These are phyloP conservation scores for Populus deltoides DNA, from an alignment of 345 rosid genomes.

Conservation along the genomic window DNA sequence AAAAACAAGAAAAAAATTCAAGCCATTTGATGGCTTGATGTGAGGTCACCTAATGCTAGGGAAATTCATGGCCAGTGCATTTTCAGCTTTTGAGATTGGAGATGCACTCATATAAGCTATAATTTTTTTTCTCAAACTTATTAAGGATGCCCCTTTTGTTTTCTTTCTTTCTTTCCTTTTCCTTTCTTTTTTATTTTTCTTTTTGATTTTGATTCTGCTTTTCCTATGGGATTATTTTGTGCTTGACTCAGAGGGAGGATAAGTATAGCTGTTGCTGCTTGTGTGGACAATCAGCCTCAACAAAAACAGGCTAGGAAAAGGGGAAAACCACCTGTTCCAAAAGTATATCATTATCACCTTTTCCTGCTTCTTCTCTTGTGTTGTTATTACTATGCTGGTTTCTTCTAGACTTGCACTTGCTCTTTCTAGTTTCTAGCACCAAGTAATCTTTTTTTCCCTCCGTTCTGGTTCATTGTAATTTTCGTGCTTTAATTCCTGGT, in stretches of 20 bases:
- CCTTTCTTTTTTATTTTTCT: neutral
- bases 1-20: too few species aligned
- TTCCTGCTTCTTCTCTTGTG: neutral
- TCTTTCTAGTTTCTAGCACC: neutral
- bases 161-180: neutral
- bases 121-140: neutral
- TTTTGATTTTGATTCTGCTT: neutral
- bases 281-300: constrained; percentile 44
- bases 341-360: constrained; percentile 29
- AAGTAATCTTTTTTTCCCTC: neutral
- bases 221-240: constrained; percentile 19
- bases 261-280: constrained; percentile 71
- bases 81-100: neutral
- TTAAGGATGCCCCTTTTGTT: neutral
- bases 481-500: constrained; percentile 1
- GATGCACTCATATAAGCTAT: neutral
- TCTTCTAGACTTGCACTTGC: neutral
- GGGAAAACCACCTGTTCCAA: constrained; percentile 69
- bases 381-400: neutral
- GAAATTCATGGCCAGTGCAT: neutral
- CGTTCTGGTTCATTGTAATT: neutral
- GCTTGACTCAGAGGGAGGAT: constrained; percentile 65
- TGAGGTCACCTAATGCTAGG: neutral
- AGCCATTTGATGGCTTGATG: too few species aligned
- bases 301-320: constrained; percentile 52